Evolutionary conservation across 2,329 filamentous ascomycete genomes (phyloP), one percentile per base, ranked within the genome.

Genomic region (Zasmidium cellare): DNA sequence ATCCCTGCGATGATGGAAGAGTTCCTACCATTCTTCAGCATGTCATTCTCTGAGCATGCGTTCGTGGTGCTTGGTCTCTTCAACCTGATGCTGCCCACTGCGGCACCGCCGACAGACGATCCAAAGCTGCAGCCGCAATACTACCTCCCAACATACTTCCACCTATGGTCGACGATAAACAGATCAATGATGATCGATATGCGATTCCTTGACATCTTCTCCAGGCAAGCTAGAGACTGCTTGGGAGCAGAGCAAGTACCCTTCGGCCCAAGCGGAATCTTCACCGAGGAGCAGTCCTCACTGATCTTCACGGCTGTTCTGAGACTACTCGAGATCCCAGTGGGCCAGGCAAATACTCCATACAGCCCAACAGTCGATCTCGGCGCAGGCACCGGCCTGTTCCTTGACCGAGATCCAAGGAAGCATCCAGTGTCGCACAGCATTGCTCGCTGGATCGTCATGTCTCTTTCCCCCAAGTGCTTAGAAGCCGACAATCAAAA

Each of bases 351-450:
- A 2, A 96, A 90, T 47, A 97, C 93, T 1, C 91, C 94, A 0
- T 99, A 99, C 71, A 90, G 90, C 67, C 77, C 76, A 0, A 81
- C 87, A 3, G 84, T 97, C 3, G 94, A 99, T 73, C 84, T 92
- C 41, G 86, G 89, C 11, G 87, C 91, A 6, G 94, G 94, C 0
- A 79, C 96, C 55, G 94, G 89, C 12, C 80, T 93, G 23, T 91
- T 94, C 74, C 81, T 99, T 31, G 93, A 97, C 70, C 88, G 94
- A 71, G 96, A 99, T 71, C 88, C 88, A 70, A 91, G 96, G 69
- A 97, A 96, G 75, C 91, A 96, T 71, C 96, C 94, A 0, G 84
- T 92, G 35, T 87, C 91, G 0, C 96, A 97, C 73, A 90, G 96
- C 74, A 92, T 97, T 64, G 92, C 94, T 20, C 83, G 94, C 59